A percentile compares a stretch with the other conserved stretches of the same genome.
Evolutionary conservation across 805 yeast species (phyloP).

Genomic region (Kazachstania viticola): DNA sequence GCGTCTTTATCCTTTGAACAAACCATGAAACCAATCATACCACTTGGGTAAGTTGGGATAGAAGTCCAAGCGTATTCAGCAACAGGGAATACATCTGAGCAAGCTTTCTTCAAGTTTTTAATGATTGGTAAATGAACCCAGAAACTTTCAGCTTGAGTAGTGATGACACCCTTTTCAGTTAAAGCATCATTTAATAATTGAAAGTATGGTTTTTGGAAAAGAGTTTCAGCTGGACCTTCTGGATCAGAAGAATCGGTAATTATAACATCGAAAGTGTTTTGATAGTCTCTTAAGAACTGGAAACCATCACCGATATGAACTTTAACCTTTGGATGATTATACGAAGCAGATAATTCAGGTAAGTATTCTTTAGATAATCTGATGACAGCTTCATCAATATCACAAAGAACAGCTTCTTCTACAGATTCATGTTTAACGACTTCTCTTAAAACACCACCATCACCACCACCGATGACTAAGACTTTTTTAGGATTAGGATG

Average conservation of each 20-base stretch:
- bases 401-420: slow-evolving; percentile 85
- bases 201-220: slow-evolving; percentile 89
- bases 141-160: slow-evolving; percentile 90
- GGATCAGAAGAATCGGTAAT: slow-evolving; percentile 97
- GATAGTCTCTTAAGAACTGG: slow-evolving; percentile 77
- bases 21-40: slow-evolving; percentile 97
- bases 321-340: slow-evolving; percentile 77
- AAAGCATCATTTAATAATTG: slow-evolving; percentile 75
- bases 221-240: slow-evolving; percentile 93
- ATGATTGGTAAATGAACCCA: slow-evolving; percentile 86
- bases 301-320: slow-evolving; percentile 96
- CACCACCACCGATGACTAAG: slow-evolving; percentile 96
- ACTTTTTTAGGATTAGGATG: slow-evolving; percentile 93
- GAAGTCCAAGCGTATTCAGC: slow-evolving; percentile 86
- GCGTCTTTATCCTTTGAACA: slow-evolving; percentile 66
- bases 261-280: slow-evolving; percentile 84
- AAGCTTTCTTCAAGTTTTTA: slow-evolving; percentile 69
- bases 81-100: slow-evolving; percentile 77
- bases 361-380: slow-evolving; percentile 75
- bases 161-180: slow-evolving; percentile 83
- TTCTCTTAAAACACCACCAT: slow-evolving; percentile 96
- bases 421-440: slow-evolving; percentile 78
- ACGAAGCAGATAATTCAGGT: slow-evolving; percentile 79
- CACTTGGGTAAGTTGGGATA: slow-evolving; percentile 95
- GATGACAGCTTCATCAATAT: slow-evolving; percentile 90